These are phyloP conservation scores for Flagelloscypha sp. DNA, from an alignment of 768 basidiomycete species.

Conservation along the genomic window DNA sequence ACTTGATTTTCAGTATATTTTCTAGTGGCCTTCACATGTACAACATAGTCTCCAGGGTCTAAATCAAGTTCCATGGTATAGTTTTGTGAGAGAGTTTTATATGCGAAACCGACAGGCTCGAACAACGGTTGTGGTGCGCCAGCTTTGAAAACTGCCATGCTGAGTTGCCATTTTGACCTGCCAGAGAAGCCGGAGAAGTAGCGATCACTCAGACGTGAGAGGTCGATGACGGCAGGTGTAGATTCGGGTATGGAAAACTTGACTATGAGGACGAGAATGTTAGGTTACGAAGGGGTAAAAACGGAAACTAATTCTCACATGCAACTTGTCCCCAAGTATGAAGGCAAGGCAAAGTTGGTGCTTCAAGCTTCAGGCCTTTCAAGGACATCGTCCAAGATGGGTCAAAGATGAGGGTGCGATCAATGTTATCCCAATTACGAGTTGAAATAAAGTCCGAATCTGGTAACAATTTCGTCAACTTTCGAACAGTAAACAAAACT, in stretches of 20 bases:
- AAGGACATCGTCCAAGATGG: slow-evolving; percentile 38
- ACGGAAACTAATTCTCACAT: slow-evolving; percentile 28
- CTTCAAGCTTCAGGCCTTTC: slow-evolving; percentile 40
- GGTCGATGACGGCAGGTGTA: slow-evolving; percentile 19
- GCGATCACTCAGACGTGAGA: slow-evolving; percentile 22
- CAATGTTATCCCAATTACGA: slow-evolving; percentile 33
- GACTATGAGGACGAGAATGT: slow-evolving; percentile 12
- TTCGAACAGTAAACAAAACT: neutral
- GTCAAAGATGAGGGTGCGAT: slow-evolving; percentile 39
- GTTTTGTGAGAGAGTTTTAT: slow-evolving; percentile 27
- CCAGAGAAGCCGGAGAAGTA: slow-evolving; percentile 30
- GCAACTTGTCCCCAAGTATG: slow-evolving; percentile 50
- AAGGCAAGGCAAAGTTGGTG: slow-evolving; percentile 33
- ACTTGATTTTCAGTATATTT: no score
- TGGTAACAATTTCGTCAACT: slow-evolving; percentile 11
- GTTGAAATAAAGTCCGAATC: slow-evolving; percentile 43
- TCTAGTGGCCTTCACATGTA: no score
- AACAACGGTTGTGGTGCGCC: slow-evolving; percentile 31
- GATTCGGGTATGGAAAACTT: slow-evolving; percentile 18
- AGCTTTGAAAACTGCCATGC: slow-evolving; percentile 42
- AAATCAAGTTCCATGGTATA: slow-evolving; percentile 31
- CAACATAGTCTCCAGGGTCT: slow-evolving; percentile 35
- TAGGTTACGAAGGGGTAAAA: no score
- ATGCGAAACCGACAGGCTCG: slow-evolving; percentile 30
- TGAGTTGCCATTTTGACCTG: slow-evolving; percentile 36